Base-by-base conservation (phyloP, 331 rosid genomes). In the Telfairia occidentalis region DNA sequence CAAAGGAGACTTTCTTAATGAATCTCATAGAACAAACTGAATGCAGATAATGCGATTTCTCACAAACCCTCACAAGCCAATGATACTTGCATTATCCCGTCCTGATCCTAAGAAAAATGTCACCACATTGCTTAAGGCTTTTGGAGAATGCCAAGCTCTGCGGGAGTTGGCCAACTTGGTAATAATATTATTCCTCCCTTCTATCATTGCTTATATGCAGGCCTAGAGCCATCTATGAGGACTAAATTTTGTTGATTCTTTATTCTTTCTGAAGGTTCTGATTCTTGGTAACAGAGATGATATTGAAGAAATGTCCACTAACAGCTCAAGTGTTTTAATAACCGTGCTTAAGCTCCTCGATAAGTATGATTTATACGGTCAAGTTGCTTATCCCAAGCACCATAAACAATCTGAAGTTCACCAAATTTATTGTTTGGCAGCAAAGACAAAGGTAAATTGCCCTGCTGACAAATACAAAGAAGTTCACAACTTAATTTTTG, bases 41-140 rank as follows among this genome's bases (percentile, higher is more conserved):
- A 69, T 61, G 72, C 89, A 83, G 90, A 78, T 86, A 18, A 86
- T 84, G 86, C 60, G 90, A 30, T 84, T 86, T 80, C 84, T 86
- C 76, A 83, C 87, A 7, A 86, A 86, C 63, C 90, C 90, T 50
- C 90, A 84, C 87, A 86, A 86, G 83, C 90, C 90, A 37, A 86
- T 83, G 65, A 86, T 86, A 75, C 87, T 86, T 13, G 90, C 90
- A 71, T 11, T 86, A 78, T 84, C 90, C n/a, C 87, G 90, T 28
- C 90, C 90, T n/a, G 90, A 86, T 83, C 90, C 90, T 5, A 86
- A 86, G 86, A 86, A 86, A 54, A 86, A 86, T 10, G 87, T 86
- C 42, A 86, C 90, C 35, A 86, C 90, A 29, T 73, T 86, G 86
- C 86, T 86, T 59, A 86, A 80, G 83, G 87, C 90, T 49, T 86